Percentiles rank a stretch among this genome's conserved stretches.
Evolutionary conservation across 2,329 filamentous ascomycete genomes (phyloP).

Genomic region (Apiospora rasikravindrae): DNA sequence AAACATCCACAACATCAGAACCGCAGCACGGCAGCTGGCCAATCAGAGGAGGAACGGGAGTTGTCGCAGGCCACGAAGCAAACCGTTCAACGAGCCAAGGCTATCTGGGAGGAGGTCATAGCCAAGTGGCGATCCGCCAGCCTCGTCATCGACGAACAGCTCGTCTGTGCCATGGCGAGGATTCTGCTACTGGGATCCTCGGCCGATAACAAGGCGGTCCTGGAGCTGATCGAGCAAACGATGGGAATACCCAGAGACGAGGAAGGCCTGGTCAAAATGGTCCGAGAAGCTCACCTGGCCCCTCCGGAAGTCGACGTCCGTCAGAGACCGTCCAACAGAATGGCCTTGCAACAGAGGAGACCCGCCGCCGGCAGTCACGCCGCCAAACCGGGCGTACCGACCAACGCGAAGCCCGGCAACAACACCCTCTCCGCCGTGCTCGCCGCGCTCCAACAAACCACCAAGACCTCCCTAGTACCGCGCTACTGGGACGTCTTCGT

Average conservation of each 20-base stretch:
- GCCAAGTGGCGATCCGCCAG: slow-evolving; percentile 75
- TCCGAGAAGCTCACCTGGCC: not conserved
- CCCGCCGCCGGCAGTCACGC: not conserved
- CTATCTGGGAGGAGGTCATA: slow-evolving; percentile 82
- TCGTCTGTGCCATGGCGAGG: slow-evolving; percentile 82
- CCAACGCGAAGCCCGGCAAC: slow-evolving; percentile 51
- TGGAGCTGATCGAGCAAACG: slow-evolving; percentile 80
- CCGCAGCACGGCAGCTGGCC: slow-evolving; percentile 30
- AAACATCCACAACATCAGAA: slow-evolving; percentile 26
- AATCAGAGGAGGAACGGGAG: slow-evolving; percentile 32
- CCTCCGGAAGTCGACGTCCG: not conserved
- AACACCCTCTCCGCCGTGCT: slow-evolving; percentile 74
- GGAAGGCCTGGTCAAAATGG: slow-evolving; percentile 30
- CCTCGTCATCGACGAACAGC: slow-evolving; percentile 74
- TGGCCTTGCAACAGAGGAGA: not conserved
- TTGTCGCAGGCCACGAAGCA: slow-evolving; percentile 43
- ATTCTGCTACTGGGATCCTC: slow-evolving; percentile 71
- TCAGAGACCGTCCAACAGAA: not conserved
- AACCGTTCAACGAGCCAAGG: slow-evolving; percentile 69
- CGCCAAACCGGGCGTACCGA: slow-evolving; percentile 33
- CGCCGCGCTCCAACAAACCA: slow-evolving; percentile 64
- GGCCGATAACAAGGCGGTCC: slow-evolving; percentile 71
- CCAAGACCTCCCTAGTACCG: slow-evolving; percentile 65
- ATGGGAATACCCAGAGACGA: slow-evolving; percentile 72
- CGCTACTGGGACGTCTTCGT: slow-evolving; percentile 82